Evolutionary conservation across 306 rosid species (phyloP), one percentile per base, ranked within the genome.

Genomic region (Dalbergia cochinchinensis): DNA sequence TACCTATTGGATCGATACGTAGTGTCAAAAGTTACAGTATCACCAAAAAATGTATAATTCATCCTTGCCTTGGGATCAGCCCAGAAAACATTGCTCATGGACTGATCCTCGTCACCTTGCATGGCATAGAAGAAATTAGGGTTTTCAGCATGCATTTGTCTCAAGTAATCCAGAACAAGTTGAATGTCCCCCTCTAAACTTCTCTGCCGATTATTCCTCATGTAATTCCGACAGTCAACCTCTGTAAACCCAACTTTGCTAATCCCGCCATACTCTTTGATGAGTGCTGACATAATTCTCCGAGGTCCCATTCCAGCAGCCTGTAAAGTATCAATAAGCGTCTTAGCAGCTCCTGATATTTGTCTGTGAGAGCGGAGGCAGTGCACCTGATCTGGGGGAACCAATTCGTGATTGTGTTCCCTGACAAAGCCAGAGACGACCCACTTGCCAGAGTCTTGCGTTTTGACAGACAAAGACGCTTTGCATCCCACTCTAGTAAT

Each of bases 231-330:
- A 83, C 99, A 95, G 77, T 95, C 99, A 6, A 95, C 99, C 92
- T 95, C 99, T 4, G 99, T 95, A 81, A 95, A 95, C 14, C 99
- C 99, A 7, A 95, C 99, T 84, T 89, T 95, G 84, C 98, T 95
- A 79, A 93, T 91, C 74, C 99, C 99, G 62, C 98, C 99, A 82
- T 91, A 92, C 84, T 95, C 99, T 86, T 92, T 95, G 66, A 95
- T 92, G 35, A 95, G 90, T 3, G 99, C 99, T 0, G 98, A 95
- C 99, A 95, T 95, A 68, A 95, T 92, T 86, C 97, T 88, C 8
- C 99, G 93, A 45, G 99, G 99, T 65, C 99, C 99, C 98, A 95
- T 90, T 76, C 99, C 99, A 71, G 99, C 99, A 14, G 99, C 98
- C 90, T 95, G 99, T 83, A 95, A 82, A 65, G 99, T 95, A 84